These are phyloP conservation scores for Lupinus albus DNA, from an alignment of 306 rosid genomes.

Conservation along the genomic window DNA sequence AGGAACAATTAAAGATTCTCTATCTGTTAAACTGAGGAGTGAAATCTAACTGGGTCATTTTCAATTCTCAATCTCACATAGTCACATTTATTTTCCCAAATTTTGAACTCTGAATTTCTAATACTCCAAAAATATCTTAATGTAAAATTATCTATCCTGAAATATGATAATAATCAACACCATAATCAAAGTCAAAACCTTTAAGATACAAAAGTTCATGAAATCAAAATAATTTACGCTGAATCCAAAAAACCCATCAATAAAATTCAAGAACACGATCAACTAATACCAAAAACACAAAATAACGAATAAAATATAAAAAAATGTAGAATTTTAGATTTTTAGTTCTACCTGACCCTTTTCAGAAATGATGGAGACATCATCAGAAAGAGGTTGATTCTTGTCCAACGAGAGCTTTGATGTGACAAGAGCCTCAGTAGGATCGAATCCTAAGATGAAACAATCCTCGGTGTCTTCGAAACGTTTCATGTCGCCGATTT, in stretches of 20 bases:
- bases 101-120: background rate
- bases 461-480: conserved; percentile 68
- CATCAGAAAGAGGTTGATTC: background rate
- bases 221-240: too few relatives aligned
- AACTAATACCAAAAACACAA: background rate
- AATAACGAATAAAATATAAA: background rate
- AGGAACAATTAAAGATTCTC: background rate
- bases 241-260: background rate
- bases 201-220: background rate
- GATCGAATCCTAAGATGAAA: conserved; percentile 71
- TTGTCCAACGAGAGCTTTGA: too few relatives aligned
- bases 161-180: background rate
- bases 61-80: background rate
- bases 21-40: background rate
- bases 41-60: background rate
- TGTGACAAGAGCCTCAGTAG: background rate
- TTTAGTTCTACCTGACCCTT: conserved; percentile 59
- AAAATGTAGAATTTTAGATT: background rate
- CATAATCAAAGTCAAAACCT: background rate
- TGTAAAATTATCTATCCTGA: background rate
- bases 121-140: too few relatives aligned
- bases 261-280: background rate
- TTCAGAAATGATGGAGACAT: conserved; percentile 54
- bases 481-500: conserved; percentile 46
- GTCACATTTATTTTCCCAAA: background rate